Evolutionary conservation across 1,284 basidiomycete genomes (phyloP).

Genomic region (Afroboletus lepidellus): DNA sequence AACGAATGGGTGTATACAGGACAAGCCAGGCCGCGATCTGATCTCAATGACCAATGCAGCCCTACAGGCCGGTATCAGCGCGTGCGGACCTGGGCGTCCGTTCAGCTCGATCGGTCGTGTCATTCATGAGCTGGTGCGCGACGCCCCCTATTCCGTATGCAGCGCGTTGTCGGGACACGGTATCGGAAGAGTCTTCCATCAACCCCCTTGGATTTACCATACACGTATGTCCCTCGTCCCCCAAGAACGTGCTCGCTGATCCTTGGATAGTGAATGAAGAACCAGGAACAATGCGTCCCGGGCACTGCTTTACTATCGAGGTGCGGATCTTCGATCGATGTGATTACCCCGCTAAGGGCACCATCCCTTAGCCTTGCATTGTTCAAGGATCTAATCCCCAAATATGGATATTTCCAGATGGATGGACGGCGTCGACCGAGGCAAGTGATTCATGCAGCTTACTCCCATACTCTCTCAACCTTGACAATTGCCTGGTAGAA

Average conservation of each 20-base stretch:
- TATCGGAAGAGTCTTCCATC: conserved; percentile 83
- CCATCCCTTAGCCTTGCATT: conserved; percentile 58
- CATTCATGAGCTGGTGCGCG: conserved; percentile 59
- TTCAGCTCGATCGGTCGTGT: conserved; percentile 76
- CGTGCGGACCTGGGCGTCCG: conserved; percentile 74
- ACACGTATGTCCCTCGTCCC: conserved; percentile 39
- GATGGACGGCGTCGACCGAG: conserved; percentile 85
- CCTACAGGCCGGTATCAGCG: conserved; percentile 68
- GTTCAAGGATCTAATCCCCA: conserved; percentile 69
- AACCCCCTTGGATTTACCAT: conserved; percentile 84
- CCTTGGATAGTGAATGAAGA: conserved; percentile 69
- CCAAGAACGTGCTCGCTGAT: not conserved
- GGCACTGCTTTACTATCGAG: conserved; percentile 90
- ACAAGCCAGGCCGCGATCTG: conserved; percentile 63
- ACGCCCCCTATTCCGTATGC: conserved; percentile 61
- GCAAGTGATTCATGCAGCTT: conserved; percentile 38
- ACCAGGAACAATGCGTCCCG: conserved; percentile 73
- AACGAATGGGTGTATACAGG: conserved; percentile 41
- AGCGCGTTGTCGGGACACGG: conserved; percentile 83
- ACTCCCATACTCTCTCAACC: not conserved
- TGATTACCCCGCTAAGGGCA: not conserved
- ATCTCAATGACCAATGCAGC: conserved; percentile 64
- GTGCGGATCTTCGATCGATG: conserved; percentile 35
- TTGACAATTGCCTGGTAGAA: conserved; percentile 22
- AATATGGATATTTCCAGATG: conserved; percentile 81